These are phyloP conservation scores for Erodium maritimum DNA, from an alignment of 345 rosid species.

Conservation along the genomic window DNA sequence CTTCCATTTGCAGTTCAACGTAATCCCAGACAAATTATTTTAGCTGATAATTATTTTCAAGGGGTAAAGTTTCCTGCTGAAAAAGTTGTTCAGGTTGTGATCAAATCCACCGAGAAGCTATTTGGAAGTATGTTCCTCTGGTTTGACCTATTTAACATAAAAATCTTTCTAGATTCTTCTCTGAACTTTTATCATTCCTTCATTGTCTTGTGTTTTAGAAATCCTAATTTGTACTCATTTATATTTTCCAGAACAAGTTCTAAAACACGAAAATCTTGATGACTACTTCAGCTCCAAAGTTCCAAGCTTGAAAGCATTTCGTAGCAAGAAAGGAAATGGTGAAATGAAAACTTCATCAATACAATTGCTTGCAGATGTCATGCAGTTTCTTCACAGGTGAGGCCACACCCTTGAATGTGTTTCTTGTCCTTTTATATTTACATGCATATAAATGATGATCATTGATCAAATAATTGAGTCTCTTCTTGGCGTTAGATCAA, in stretches of 20 bases:
- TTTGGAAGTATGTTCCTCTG: conserved; percentile 70
- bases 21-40: conserved; percentile 70
- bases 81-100: conserved; percentile 55
- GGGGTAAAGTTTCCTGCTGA: conserved; percentile 55
- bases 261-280: conserved; percentile 70
- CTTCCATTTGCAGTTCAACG: conserved; percentile 74
- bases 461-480: too few species aligned
- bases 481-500: too few species aligned
- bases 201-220: background rate
- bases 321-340: conserved; percentile 32
- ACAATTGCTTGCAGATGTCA: conserved; percentile 45
- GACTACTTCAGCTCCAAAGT: conserved; percentile 45
- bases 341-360: conserved; percentile 38
- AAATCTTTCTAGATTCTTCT: background rate
- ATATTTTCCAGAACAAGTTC: conserved; percentile 47
- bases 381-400: conserved; percentile 69
- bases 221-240: conserved; percentile 5
- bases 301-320: conserved; percentile 73
- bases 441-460: too few species aligned
- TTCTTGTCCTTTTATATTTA: too few species aligned
- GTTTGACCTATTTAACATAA: conserved; percentile 2
- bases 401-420: conserved; percentile 4
- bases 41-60: conserved; percentile 91
- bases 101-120: conserved; percentile 69
- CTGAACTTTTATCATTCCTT: background rate